These are phyloP conservation scores for Cladorrhinum sp. DNA, from an alignment of 2,329 filamentous ascomycete species.

Conservation along the genomic window DNA sequence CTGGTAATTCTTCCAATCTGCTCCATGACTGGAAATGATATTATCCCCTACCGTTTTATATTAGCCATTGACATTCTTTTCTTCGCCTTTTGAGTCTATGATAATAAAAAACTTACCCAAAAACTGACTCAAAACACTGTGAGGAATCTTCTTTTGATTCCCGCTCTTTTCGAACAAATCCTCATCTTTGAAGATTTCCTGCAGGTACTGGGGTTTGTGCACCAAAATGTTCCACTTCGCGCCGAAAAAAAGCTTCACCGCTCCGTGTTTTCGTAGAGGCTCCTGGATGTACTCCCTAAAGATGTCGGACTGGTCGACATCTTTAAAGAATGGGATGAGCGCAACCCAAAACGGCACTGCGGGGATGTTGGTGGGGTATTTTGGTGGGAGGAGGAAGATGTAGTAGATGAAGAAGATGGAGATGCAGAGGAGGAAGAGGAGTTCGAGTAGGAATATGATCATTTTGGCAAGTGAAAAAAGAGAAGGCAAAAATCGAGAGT, in stretches of 20 bases:
- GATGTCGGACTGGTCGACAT: slow-evolving; percentile 42
- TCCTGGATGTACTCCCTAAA: slow-evolving; percentile 39
- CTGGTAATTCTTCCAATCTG: slow-evolving; percentile 16
- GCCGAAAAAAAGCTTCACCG: slow-evolving; percentile 48
- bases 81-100: not conserved
- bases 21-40: slow-evolving; percentile 21
- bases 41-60: slow-evolving; percentile 16
- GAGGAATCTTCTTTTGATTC: slow-evolving; percentile 24
- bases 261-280: slow-evolving; percentile 40
- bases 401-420: slow-evolving; percentile 10
- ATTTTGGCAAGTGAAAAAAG: not conserved
- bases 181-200: slow-evolving; percentile 37
- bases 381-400: slow-evolving; percentile 19
- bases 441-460: slow-evolving; percentile 8
- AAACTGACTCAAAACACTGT: slow-evolving; percentile 20
- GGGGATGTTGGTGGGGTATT: slow-evolving; percentile 37
- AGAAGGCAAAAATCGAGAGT: too few species aligned
- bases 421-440: slow-evolving; percentile 9
- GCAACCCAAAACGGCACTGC: slow-evolving; percentile 44
- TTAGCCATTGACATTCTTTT: not conserved
- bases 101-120: slow-evolving; percentile 6
- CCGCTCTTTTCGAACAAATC: slow-evolving; percentile 26
- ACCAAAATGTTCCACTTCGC: slow-evolving; percentile 49
- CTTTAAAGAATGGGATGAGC: slow-evolving; percentile 40
- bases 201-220: slow-evolving; percentile 41